Percentiles rank a stretch among this genome's conserved stretches.
Conservation (phyloP, 352 stramenopile genomes). For the Phytophthora vignae region DNA sequence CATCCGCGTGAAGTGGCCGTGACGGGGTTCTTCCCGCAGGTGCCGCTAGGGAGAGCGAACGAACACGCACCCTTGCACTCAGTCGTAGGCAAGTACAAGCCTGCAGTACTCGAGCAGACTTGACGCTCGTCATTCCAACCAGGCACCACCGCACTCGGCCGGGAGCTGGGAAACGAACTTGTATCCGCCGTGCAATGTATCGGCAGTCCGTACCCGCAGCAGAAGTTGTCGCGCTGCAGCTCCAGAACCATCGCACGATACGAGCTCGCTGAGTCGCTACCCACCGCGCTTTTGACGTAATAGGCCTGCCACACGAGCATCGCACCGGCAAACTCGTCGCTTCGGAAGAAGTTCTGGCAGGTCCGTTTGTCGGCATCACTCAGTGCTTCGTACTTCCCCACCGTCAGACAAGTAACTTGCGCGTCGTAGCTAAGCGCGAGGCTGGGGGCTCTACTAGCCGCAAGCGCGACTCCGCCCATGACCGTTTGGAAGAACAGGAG, state of each 20-base stretch:
- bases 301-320: slow-evolving; percentile 82
- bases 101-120: slow-evolving; percentile 35
- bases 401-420: slow-evolving; percentile 66
- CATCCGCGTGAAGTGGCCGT: slow-evolving; percentile 59
- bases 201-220: slow-evolving; percentile 70
- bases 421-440: slow-evolving; percentile 39
- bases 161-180: slow-evolving; percentile 54
- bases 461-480: slow-evolving; percentile 62
- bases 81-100: slow-evolving; percentile 53
- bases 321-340: slow-evolving; percentile 66
- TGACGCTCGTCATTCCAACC: slow-evolving; percentile 40
- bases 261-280: slow-evolving; percentile 21
- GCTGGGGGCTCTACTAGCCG: slow-evolving; percentile 33
- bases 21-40: slow-evolving; percentile 66
- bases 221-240: slow-evolving; percentile 73
- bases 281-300: slow-evolving; percentile 56
- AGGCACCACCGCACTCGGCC: slow-evolving; percentile 41
- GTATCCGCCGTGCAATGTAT: slow-evolving; percentile 56
- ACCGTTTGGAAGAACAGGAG: slow-evolving; percentile 72
- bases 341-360: slow-evolving; percentile 64
- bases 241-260: slow-evolving; percentile 67
- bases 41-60: slow-evolving; percentile 73
- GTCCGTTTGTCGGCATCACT: slow-evolving; percentile 34
- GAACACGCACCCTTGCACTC: slow-evolving; percentile 59
- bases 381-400: slow-evolving; percentile 61